Evolutionary conservation across 129 eudicot genomes (phyloP).

Genomic region (Logfia minima): DNA sequence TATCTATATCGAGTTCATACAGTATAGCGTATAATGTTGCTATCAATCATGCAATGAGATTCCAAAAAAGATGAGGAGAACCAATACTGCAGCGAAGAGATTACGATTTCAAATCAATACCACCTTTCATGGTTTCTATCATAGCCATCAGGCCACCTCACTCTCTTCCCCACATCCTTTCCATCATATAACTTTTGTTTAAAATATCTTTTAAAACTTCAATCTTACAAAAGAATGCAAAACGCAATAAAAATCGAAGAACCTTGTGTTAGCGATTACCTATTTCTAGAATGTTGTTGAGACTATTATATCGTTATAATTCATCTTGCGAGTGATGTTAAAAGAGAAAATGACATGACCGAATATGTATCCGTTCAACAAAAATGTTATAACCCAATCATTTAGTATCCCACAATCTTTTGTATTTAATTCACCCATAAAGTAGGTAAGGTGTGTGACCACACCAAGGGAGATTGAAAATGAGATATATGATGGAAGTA

Average conservation of each 20-base stretch:
- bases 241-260: not conserved
- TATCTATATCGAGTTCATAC: not conserved
- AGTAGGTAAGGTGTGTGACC: constrained; percentile 37
- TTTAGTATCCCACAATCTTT: constrained; percentile 19
- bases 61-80: constrained; percentile 54
- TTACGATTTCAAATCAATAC: constrained; percentile 7
- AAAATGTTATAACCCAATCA: constrained; percentile 17
- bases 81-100: constrained; percentile 22
- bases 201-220: not conserved
- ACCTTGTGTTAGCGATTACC: not conserved
- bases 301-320: not conserved
- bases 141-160: constrained; percentile 13
- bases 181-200: constrained; percentile 3
- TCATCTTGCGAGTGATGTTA: constrained; percentile 25
- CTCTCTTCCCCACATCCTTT: constrained; percentile 5
- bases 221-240: not conserved
- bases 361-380: constrained; percentile 19
- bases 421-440: constrained; percentile 27
- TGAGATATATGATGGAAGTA: constrained; percentile 17
- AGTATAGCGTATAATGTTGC: constrained; percentile 48
- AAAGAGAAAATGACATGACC: constrained; percentile 19
- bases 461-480: constrained; percentile 23
- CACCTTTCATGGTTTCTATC: constrained; percentile 15
- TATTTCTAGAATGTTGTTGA: not conserved
- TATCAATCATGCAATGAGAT: constrained; percentile 63